Evolutionary conservation across 179 eudicot species (phyloP).

Genomic region (Nepenthes alata): DNA sequence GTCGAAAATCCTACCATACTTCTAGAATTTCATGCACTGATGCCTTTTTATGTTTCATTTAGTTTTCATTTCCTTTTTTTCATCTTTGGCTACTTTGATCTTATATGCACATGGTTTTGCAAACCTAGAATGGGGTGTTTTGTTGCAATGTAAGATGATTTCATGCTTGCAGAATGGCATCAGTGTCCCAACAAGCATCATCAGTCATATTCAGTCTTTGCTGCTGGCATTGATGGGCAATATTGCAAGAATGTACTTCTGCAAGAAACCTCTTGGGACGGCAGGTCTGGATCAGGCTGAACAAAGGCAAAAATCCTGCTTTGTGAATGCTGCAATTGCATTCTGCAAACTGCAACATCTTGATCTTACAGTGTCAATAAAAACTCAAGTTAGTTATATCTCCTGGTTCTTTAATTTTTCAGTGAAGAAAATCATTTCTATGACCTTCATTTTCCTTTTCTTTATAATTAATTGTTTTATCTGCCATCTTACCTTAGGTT

Average conservation of each 20-base stretch:
- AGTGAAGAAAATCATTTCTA: neutral
- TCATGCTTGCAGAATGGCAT: constrained; percentile 38
- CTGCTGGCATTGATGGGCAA: constrained; percentile 67
- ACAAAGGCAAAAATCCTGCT: constrained; percentile 46
- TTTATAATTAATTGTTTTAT: neutral
- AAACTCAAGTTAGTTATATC: constrained; percentile 58
- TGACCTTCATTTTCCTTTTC: neutral
- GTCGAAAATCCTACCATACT: too few species aligned
- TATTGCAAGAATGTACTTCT: constrained; percentile 41
- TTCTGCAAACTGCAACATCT: constrained; percentile 92
- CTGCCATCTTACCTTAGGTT: constrained; percentile 33
- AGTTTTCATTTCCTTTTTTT: neutral
- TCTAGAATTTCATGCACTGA: too few species aligned
- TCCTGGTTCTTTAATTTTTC: neutral
- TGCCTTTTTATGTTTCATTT: too few species aligned
- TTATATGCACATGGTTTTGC: neutral
- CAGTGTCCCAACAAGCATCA: constrained; percentile 27
- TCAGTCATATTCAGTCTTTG: constrained; percentile 65
- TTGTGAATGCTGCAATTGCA: constrained; percentile 70
- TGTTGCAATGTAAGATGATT: constrained; percentile 9
- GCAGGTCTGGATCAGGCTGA: constrained; percentile 41
- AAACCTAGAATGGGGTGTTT: neutral
- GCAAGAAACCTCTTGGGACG: constrained; percentile 46
- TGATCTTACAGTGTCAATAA: constrained; percentile 44
- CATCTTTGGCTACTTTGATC: neutral